Conservation (phyloP, 1,284 basidiomycete genomes). For the Caloboletus inedulis region DNA sequence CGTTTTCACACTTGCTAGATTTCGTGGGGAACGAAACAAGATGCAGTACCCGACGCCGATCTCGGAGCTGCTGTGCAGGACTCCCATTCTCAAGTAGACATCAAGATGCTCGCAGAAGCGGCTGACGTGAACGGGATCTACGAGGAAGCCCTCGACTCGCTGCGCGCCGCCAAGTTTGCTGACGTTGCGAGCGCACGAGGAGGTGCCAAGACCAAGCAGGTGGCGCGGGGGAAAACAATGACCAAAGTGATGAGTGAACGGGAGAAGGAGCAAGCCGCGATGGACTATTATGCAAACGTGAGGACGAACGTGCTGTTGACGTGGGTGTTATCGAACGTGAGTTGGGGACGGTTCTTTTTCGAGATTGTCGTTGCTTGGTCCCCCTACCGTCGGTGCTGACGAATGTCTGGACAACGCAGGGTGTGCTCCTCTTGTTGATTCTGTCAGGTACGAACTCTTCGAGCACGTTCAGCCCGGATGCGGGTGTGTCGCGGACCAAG, state of each 20-base stretch:
- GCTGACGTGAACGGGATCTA: constrained; percentile 89
- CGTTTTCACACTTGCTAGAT: constrained; percentile 44
- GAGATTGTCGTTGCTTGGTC: neutral
- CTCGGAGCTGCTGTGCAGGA: constrained; percentile 80
- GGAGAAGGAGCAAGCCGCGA: constrained; percentile 73
- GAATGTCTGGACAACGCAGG: constrained; percentile 40
- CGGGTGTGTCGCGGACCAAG: constrained; percentile 57
- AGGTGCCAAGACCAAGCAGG: constrained; percentile 12
- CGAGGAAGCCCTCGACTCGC: constrained; percentile 82
- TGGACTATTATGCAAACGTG: constrained; percentile 88
- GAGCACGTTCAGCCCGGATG: constrained; percentile 58
- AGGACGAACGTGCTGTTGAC: constrained; percentile 86
- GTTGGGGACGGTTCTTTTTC: constrained; percentile 23
- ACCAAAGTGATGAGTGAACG: constrained; percentile 38
- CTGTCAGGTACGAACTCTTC: constrained; percentile 63
- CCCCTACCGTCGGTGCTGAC: neutral
- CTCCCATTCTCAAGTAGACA: constrained; percentile 79
- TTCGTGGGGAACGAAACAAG: constrained; percentile 91
- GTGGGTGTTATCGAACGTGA: constrained; percentile 83
- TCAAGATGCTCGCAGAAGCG: constrained; percentile 82
- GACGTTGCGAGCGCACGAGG: constrained; percentile 15
- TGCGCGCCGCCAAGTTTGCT: constrained; percentile 67
- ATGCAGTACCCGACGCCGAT: constrained; percentile 63
- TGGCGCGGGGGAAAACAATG: constrained; percentile 24
- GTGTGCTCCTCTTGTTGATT: constrained; percentile 70